These are phyloP conservation scores for Macadamia tetraphylla DNA, from an alignment of 164 flowering plant species.

Conservation along the genomic window DNA sequence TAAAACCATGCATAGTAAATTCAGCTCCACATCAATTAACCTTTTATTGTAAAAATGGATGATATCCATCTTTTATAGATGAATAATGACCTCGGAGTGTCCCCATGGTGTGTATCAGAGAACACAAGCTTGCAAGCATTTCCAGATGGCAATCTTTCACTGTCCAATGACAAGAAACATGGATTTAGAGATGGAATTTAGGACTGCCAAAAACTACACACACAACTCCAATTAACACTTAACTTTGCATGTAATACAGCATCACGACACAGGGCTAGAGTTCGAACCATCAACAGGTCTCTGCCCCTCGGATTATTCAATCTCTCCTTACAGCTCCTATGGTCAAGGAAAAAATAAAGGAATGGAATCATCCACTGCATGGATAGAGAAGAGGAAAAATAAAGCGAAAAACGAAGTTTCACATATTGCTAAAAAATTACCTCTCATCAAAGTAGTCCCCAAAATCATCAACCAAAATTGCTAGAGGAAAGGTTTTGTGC, in stretches of 20 bases:
- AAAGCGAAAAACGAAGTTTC: too few relatives aligned
- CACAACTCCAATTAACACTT: slow-evolving; percentile 16
- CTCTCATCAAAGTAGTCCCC: slow-evolving; percentile 68
- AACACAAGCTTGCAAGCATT: slow-evolving; percentile 55
- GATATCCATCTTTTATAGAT: slow-evolving; percentile 87
- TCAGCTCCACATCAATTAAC: slow-evolving; percentile 22
- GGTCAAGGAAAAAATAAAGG: not conserved
- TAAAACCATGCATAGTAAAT: not conserved
- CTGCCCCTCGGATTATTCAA: slow-evolving; percentile 64
- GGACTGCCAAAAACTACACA: not conserved
- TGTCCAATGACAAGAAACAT: slow-evolving; percentile 13
- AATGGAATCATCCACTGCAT: not conserved
- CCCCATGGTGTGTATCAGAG: slow-evolving; percentile 83
- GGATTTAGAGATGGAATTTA: not conserved
- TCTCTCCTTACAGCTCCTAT: slow-evolving; percentile 62
- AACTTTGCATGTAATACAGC: slow-evolving; percentile 77
- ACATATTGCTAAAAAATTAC: slow-evolving; percentile 18
- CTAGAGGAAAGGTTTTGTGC: slow-evolving; percentile 47
- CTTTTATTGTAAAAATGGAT: slow-evolving; percentile 57
- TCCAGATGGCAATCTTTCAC: slow-evolving; percentile 27
- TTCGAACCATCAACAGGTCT: slow-evolving; percentile 77
- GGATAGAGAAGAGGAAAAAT: too few relatives aligned
- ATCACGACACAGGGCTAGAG: slow-evolving; percentile 61
- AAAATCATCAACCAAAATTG: slow-evolving; percentile 81
- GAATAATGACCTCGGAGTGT: slow-evolving; percentile 66